phyloP scores from a whole-genome alignment of 768 basidiomycete genomes.

The Leucosporidium yakuticum region DNA sequence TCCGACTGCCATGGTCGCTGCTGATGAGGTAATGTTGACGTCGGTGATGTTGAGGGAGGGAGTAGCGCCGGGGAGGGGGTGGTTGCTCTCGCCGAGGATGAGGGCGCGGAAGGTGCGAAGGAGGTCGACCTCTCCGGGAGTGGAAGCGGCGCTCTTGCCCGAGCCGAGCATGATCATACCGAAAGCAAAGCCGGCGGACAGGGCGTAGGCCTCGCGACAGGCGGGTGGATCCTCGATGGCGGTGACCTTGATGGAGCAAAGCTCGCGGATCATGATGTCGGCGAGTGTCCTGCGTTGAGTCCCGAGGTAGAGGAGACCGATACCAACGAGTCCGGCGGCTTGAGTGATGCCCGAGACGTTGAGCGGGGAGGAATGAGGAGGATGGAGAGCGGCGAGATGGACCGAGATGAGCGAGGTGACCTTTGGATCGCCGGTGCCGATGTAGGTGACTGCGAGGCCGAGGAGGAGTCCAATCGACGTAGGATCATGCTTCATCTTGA shows the following conservation, averaged over 20 bases:
- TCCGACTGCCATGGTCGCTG: constrained; percentile 81
- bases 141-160: constrained; percentile 46
- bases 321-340: constrained; percentile 74
- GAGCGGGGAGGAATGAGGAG: constrained; percentile 75
- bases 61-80: constrained; percentile 13
- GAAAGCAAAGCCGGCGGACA: constrained; percentile 79
- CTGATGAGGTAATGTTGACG: constrained; percentile 82
- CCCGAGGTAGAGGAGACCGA: constrained; percentile 85
- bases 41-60: constrained; percentile 52
- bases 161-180: constrained; percentile 95
- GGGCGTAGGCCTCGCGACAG: constrained; percentile 85
- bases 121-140: constrained; percentile 16
- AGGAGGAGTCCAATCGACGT: constrained; percentile 90
- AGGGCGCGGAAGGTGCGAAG: constrained; percentile 21
- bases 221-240: constrained; percentile 80
- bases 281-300: constrained; percentile 85
- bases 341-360: constrained; percentile 87
- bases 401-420: constrained; percentile 87
- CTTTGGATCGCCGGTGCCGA: constrained; percentile 76
- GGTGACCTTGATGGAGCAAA: constrained; percentile 67
- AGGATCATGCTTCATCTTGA: constrained; percentile 91
- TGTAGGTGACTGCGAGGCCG: constrained; percentile 84
- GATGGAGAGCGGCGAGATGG: constrained; percentile 86
- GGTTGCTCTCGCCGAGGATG: constrained; percentile 25
- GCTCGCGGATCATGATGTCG: constrained; percentile 79